Evolutionary conservation across 1,284 basidiomycete species (phyloP), one percentile per base, ranked within the genome.

Genomic region (Xanthoconium separans): DNA sequence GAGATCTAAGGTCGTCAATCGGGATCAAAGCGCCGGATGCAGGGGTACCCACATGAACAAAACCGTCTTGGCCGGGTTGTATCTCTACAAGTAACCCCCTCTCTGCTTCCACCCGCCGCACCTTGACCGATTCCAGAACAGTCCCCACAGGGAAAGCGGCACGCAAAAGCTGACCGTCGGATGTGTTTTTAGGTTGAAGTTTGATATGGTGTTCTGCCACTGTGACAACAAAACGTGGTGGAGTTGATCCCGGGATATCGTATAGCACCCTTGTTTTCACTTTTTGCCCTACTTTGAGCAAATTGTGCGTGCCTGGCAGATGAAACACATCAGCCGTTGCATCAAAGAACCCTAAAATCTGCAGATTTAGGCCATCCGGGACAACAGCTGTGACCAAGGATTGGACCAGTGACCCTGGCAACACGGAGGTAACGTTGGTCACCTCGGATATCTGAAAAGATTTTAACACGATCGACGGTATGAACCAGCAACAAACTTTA

Each of bases 321-420:
- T 99, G 95, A 57, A 88, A 83, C 42, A 85, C 76, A 67, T 98
- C 95, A 48, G 95, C 82, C 0, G 94, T 96, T 30, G 93, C 96
- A 47, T 94, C 89, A 70, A 95, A 98, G 73, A 93, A 96, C 2
- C 95, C 96, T 31, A 95, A 82, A 20, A 98, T 79, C 73, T 96
- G 95, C 46, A 99, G 77, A 65, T 92, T 92, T 49, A 99, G 76
- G 24, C 98, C 97, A 20, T 78, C 79, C 16, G 88, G 78, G 37
- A 87, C 77, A n/a, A 91, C 80, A 9, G 86, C 84, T 4, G 94
- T 98, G 55, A 99, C 79, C 31, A 98, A 78, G 16, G 83, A 86
- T 68, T 89, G 86, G n/a, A 96, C 92, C 12, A 95, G 80, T 27
- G 83, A 78, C 9, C 95, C 95, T 4, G 97, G 96, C 41, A 98